These are phyloP conservation scores for Colletotrichum coccodes DNA, from an alignment of 2,329 filamentous ascomycete genomes.

Conservation along the genomic window DNA sequence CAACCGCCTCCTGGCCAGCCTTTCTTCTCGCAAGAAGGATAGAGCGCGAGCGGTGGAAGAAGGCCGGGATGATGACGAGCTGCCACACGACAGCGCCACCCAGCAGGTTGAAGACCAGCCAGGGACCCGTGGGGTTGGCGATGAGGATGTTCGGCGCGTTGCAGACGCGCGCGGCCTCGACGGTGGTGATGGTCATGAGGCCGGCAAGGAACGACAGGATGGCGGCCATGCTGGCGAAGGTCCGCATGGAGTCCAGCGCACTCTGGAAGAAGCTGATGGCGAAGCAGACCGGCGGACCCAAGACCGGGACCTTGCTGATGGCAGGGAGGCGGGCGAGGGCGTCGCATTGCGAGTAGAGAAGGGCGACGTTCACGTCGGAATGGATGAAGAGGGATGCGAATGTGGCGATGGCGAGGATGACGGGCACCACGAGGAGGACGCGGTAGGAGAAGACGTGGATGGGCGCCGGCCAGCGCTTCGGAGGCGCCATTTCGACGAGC, in stretches of 20 bases:
- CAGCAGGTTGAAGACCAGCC: slow-evolving; percentile 59
- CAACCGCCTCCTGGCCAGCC: slow-evolving; percentile 30
- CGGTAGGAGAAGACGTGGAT: slow-evolving; percentile 64
- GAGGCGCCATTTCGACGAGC: not conserved
- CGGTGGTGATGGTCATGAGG: slow-evolving; percentile 58
- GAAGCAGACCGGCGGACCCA: slow-evolving; percentile 60
- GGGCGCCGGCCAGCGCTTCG: slow-evolving; percentile 48
- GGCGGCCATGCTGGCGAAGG: slow-evolving; percentile 51
- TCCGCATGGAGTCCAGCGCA: slow-evolving; percentile 53
- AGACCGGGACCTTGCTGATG: slow-evolving; percentile 54
- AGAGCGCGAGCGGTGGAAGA: slow-evolving; percentile 53
- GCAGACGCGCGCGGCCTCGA: slow-evolving; percentile 59
- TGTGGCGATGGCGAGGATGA: slow-evolving; percentile 56
- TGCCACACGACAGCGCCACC: slow-evolving; percentile 64
- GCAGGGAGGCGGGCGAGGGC: slow-evolving; percentile 55
- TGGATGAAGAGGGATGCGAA: slow-evolving; percentile 53
- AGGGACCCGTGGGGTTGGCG: slow-evolving; percentile 50
- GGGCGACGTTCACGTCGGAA: slow-evolving; percentile 60
- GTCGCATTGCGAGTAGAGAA: slow-evolving; percentile 65
- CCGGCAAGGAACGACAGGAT: slow-evolving; percentile 57
- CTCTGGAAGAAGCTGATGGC: slow-evolving; percentile 60
- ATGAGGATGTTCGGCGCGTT: slow-evolving; percentile 48
- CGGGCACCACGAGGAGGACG: slow-evolving; percentile 61
- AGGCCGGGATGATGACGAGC: slow-evolving; percentile 60
- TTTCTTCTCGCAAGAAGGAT: slow-evolving; percentile 43